Evolutionary conservation across 2,329 filamentous ascomycete species (phyloP).

Genomic region (Ceratocystis colombiana): DNA sequence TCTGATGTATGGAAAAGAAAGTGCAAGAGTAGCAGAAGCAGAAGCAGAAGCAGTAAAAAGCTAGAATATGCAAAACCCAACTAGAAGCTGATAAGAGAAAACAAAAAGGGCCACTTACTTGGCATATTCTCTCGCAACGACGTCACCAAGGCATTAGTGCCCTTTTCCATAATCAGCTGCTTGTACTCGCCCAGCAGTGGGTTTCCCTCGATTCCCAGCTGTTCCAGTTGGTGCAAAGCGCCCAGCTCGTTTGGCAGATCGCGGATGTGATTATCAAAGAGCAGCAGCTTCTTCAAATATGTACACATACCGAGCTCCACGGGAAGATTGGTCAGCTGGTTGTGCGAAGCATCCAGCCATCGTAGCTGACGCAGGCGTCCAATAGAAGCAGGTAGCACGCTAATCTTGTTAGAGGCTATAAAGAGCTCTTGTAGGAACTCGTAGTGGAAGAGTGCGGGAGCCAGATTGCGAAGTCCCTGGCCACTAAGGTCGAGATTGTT

Average conservation of each 20-base stretch:
- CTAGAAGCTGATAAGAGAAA: not conserved
- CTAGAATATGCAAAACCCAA: not conserved
- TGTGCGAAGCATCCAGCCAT: constrained; percentile 79
- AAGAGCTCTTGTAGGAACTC: constrained; percentile 85
- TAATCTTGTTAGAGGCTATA: constrained; percentile 84
- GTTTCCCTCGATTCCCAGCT: constrained; percentile 87
- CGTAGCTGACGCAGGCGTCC: constrained; percentile 72
- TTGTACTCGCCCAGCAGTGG: constrained; percentile 67
- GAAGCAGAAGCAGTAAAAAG: not conserved
- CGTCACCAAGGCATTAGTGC: constrained; percentile 74
- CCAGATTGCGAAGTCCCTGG: constrained; percentile 80
- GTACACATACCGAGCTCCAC: constrained; percentile 95
- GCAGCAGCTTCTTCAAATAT: constrained; percentile 69
- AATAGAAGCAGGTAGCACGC: constrained; percentile 66
- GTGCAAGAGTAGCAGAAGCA: not conserved
- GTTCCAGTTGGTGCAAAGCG: constrained; percentile 76
- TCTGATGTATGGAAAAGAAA: not conserved
- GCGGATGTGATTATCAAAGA: constrained; percentile 84
- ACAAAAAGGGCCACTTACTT: constrained; percentile 47
- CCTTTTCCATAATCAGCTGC: constrained; percentile 73
- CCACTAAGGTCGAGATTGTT: constrained; percentile 88
- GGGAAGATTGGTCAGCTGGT: constrained; percentile 71
- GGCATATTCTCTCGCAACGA: constrained; percentile 75
- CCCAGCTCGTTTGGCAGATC: constrained; percentile 78
- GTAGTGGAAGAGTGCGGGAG: constrained; percentile 73